Percentiles rank a stretch among this genome's conserved stretches.
Conservation (phyloP, 345 rosid genomes). For the Pelargonium nanum region DNA sequence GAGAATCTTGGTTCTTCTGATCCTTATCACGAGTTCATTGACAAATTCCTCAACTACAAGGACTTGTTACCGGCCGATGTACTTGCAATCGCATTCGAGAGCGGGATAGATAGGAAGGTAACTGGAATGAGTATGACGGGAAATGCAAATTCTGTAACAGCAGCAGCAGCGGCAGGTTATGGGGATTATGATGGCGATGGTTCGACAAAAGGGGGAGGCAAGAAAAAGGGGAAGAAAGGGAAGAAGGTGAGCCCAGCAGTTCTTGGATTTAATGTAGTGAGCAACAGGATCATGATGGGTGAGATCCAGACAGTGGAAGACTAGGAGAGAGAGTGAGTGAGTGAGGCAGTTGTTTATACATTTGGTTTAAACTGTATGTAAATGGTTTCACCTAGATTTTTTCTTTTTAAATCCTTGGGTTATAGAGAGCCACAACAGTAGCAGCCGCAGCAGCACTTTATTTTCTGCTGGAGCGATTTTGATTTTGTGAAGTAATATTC, state of each 20-base stretch:
- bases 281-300: slow-evolving; percentile 98
- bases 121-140: slow-evolving; percentile 18
- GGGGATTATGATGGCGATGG: slow-evolving; percentile 24
- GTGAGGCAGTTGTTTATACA: slow-evolving; percentile 33
- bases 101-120: slow-evolving; percentile 33
- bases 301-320: slow-evolving; percentile 87
- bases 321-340: slow-evolving; percentile 18
- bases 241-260: slow-evolving; percentile 76
- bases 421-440: too few relatives aligned
- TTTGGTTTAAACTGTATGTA: slow-evolving; percentile 23
- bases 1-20: slow-evolving; percentile 73
- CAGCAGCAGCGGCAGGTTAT: slow-evolving; percentile 10
- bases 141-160: slow-evolving; percentile 33
- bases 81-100: slow-evolving; percentile 79
- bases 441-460: too few relatives aligned
- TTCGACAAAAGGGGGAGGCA: slow-evolving; percentile 55
- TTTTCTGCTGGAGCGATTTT: slow-evolving; percentile 42
- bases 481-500: slow-evolving; percentile 7
- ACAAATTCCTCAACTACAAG: slow-evolving; percentile 84
- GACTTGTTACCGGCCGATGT: slow-evolving; percentile 74
- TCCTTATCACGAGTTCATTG: slow-evolving; percentile 72
- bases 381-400: slow-evolving; percentile 19
- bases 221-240: slow-evolving; percentile 79
- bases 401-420: slow-evolving; percentile 13
- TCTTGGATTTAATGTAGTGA: slow-evolving; percentile 87